Evolutionary conservation across 2,329 filamentous ascomycete species (phyloP), one percentile per base, ranked within the genome.

Genomic region (Pleomassaria siparia): DNA sequence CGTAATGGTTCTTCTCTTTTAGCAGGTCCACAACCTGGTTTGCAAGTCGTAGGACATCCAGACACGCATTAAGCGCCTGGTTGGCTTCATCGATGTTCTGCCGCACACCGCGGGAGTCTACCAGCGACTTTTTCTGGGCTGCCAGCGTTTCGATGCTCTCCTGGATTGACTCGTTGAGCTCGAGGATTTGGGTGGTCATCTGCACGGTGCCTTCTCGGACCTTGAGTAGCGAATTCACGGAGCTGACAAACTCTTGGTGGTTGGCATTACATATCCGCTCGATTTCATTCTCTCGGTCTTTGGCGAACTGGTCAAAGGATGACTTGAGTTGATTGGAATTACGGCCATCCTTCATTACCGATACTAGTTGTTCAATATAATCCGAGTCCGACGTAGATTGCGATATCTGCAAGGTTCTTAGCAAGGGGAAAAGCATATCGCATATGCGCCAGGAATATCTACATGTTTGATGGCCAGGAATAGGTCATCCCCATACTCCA

Each of bases 51-150:
- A 99, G 74, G 28, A 99, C 94, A 66, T 94, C 91, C 29, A 99
- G 77, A 50, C 92, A 97, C 59, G 95, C 91, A 59, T 89, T 89
- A 49, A 99, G 76, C 2, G 91, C 91, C 69, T 90, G 85, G 1
- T 88, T 89, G 10, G 91, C 90, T 62, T 99, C 92, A 54, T 95
- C 89, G 50, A 99, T 95, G 61, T 99, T 99, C 69, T 96, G 91
- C 10, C 92, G 86, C 37, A 97, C 88, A 22, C 88, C 87, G 42
- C 91, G 85, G 4, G 91, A 96, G 63, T 97, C 91, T 21, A 99
- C 94, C 25, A 99, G 77, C 2, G 88, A 88, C 70, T 91, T 91
- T 74, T 99, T 99, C 73, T 97, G 92, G 64, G 89, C 88, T 0
- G 92, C 92, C 28, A 99, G 78, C 69, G 91, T 91, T 75, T 97